Evolutionary conservation across 805 yeast species (phyloP).

Genomic region (Sugiyamaella floridensis): DNA sequence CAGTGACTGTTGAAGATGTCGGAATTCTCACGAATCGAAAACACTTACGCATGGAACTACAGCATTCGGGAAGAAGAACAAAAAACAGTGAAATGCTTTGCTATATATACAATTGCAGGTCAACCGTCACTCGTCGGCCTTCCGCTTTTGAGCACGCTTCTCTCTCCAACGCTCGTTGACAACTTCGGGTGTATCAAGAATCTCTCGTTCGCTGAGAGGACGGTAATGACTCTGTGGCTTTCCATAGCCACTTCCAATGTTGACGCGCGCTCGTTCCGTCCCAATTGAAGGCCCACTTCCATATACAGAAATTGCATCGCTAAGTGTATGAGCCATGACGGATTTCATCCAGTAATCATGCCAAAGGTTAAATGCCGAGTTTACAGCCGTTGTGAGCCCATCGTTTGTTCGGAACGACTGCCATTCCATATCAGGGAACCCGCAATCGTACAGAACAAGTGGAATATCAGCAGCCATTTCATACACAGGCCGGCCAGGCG

Average conservation of each 20-base stretch:
- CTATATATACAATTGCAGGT: no score
- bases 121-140: neutral
- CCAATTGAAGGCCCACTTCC: conserved; percentile 3
- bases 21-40: no score
- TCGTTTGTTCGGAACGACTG: conserved; percentile 15
- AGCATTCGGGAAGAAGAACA: no score
- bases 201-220: conserved; percentile 49
- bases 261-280: conserved; percentile 33
- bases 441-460: conserved; percentile 77
- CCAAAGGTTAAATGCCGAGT: conserved; percentile 37
- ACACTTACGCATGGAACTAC: no score
- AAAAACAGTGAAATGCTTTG: no score
- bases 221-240: conserved; percentile 49
- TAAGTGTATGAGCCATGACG: conserved; percentile 46
- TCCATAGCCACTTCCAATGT: conserved; percentile 76
- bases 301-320: conserved; percentile 25
- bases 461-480: conserved; percentile 91
- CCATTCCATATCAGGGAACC: conserved; percentile 70
- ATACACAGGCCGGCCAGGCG: conserved; percentile 68
- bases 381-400: conserved; percentile 15
- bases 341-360: conserved; percentile 53
- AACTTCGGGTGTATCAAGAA: conserved; percentile 57
- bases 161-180: conserved; percentile 55
- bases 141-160: conserved; percentile 4
- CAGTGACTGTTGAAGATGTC: no score